These are phyloP conservation scores for Beauveria sp. DNA, from an alignment of 2,329 filamentous ascomycete species.

Conservation along the genomic window DNA sequence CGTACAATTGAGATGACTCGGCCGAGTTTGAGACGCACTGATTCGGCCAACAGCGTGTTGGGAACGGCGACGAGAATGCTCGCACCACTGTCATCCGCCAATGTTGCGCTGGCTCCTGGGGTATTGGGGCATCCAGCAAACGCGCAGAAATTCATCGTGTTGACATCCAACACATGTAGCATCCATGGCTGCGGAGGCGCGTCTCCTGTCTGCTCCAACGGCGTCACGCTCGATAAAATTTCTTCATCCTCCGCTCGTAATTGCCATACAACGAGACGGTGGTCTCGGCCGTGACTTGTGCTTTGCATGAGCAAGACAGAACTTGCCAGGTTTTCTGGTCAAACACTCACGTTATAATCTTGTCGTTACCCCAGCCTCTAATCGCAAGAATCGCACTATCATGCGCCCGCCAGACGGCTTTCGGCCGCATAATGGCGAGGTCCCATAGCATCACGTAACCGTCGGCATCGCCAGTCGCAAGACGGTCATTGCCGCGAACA, in stretches of 20 bases:
- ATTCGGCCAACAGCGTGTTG: conserved; percentile 65
- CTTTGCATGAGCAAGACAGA: background rate
- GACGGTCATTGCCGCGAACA: conserved; percentile 62
- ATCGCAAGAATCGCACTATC: conserved; percentile 68
- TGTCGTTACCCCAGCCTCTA: conserved; percentile 61
- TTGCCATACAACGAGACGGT: conserved; percentile 80
- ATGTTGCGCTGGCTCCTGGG: background rate
- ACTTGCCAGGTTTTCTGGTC: background rate
- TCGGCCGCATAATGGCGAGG: conserved; percentile 69
- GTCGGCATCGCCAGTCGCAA: conserved; percentile 82
- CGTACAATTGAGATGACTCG: background rate
- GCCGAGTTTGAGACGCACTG: conserved; percentile 36
- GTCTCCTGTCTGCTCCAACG: conserved; percentile 52
- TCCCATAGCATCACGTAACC: conserved; percentile 87
- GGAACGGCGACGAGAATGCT: conserved; percentile 70
- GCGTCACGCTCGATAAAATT: conserved; percentile 58
- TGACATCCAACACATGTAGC: conserved; percentile 75
- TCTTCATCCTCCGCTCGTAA: conserved; percentile 53
- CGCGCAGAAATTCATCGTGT: conserved; percentile 91
- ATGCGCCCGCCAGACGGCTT: conserved; percentile 83
- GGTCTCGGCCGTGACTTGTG: conserved; percentile 78
- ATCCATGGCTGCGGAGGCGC: conserved; percentile 67
- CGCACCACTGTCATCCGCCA: conserved; percentile 10
- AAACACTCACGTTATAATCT: conserved; percentile 69
- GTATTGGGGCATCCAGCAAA: conserved; percentile 56